Evolutionary conservation across 2,329 filamentous ascomycete species (phyloP), one percentile per base, ranked within the genome.

Genomic region (Aspergillus chevalieri): DNA sequence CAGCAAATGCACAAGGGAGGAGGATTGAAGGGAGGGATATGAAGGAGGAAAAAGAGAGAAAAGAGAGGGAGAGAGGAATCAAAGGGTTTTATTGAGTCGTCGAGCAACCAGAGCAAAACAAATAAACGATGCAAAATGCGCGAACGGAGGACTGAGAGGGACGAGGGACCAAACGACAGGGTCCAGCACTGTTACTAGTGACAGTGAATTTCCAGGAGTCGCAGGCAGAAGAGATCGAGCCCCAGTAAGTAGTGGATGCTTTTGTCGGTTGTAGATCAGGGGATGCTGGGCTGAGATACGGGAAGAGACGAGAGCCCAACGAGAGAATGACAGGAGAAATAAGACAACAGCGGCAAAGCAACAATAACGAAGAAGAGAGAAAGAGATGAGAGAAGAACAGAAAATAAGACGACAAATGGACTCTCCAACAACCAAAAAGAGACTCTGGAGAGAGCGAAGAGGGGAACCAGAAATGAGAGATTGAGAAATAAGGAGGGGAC

Each of bases 361-460:
- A 22, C 21, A 44, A 43, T 17, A 55, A 53, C 51, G 44, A 52
- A 48, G 48, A 15, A 22, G 21, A 22, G 4, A 19, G n/a, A 39
- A 19, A 39, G 15, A 39, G 19, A 46, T n/a, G 7, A 44, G 34
- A 34, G 28, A 36, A 42, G 39, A 43, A 39, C 47, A 43, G 41
- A 44, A 44, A 49, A 10, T 19, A 51, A 24, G n/a, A 19, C 19
- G 46, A 54, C 39, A 47, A 52, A 46, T 30, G 26, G 26, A 12
- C 26, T 12, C 26, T 28, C 26, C 26, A 30, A 30, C 26, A 30
- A 4, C 45, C 44, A 48, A 47, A 48, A 49, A 42, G 36, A 49
- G 48, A 52, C 42, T 48, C 54, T 52, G 49, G 55, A 52, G 55
- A 52, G 55, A 44, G 52, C 55, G 53, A 54, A 56, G 52, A 52